A percentile compares a stretch with the other conserved stretches of the same genome.
These are phyloP conservation scores for Sanghuangporus sanghuang DNA, from an alignment of 1,284 basidiomycete species.

Conservation along the genomic window DNA sequence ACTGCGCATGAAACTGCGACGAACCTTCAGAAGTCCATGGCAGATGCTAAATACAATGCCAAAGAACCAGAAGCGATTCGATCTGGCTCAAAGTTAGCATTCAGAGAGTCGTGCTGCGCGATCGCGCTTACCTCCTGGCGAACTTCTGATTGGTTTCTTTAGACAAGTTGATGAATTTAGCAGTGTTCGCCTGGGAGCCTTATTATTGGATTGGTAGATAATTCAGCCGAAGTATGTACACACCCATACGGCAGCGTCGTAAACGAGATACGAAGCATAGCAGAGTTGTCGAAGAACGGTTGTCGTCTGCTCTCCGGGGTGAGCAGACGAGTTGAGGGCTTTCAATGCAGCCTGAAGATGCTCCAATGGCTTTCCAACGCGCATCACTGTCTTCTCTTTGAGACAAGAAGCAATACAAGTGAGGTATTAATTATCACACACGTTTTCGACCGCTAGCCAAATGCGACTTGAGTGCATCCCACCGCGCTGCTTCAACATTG, in stretches of 20 bases:
- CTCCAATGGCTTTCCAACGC: constrained; percentile 91
- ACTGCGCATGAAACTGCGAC: constrained; percentile 10
- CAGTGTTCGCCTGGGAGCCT: constrained; percentile 49
- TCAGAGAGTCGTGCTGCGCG: background rate
- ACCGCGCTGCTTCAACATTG: constrained; percentile 63
- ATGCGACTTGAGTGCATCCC: constrained; percentile 77
- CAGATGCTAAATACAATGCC: constrained; percentile 80
- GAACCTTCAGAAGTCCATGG: constrained; percentile 64
- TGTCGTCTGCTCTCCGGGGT: constrained; percentile 72
- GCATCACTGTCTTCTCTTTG: constrained; percentile 58
- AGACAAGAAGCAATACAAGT: background rate
- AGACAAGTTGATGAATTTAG: constrained; percentile 65
- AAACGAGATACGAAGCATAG: constrained; percentile 87
- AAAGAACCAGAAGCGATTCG: constrained; percentile 87
- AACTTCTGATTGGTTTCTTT: constrained; percentile 65
- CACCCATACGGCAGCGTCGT: constrained; percentile 85
- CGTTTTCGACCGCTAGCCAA: constrained; percentile 77
- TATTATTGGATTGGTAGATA: constrained; percentile 4
- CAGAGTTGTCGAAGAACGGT: constrained; percentile 83
- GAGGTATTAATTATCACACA: constrained; percentile 33
- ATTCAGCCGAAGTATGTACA: constrained; percentile 21
- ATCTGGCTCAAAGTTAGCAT: constrained; percentile 23
- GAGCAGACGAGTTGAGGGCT: constrained; percentile 55
- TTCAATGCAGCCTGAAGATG: constrained; percentile 91
- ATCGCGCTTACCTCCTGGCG: constrained; percentile 40